Evolutionary conservation across 116 monocot species (phyloP), one percentile per base, ranked within the genome.

Genomic region (Posidonia oceanica): DNA sequence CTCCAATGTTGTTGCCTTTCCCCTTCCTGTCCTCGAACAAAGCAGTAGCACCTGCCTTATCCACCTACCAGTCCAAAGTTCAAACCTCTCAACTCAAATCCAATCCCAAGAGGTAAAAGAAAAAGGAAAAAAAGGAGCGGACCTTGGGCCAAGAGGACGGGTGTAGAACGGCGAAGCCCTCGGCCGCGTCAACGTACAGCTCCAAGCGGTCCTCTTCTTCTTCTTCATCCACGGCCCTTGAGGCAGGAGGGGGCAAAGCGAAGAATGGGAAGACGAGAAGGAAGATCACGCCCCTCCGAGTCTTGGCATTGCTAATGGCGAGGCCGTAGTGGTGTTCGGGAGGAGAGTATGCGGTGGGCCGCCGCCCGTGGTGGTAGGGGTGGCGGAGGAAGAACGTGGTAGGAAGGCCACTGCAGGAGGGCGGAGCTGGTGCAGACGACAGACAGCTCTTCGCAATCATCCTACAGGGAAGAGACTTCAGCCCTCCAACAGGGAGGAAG

Each of bases 31-130:
- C 77, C 71, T 86, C 86, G 68, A 96, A 96, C 69, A 96, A 64
- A 14, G 70, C 91, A 6, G 85, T 82, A 14, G 96, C 96, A 48
- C 96, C 96, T 2, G 96, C 87, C 81, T 96, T 96, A 69, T 91
- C 96, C 71, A 84, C 84, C 94, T 94, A 65, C 37, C 39, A 69
- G 18, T 53, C 22, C 51, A 63, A n/a, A 79, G 12, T 12, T 36
- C 68, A 68, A 71, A 20, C 16, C 14, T 4, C 52, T 39, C 16
- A 68, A 3, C 52, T 15, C 41, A 16, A 12, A 56, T 10, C 38
- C 21, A 65, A 52, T 7, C 29, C 36, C 36, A 38, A 6, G 37
- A 13, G 36, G 15, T n/a, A 22, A 22, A 41, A 14, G 39, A 55
- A 22, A 54, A 4, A 20, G 63, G n/a, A 21, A 54, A 20, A 18